Base-by-base conservation (phyloP, 2,329 filamentous ascomycete genomes). In the Phialocephala subalpina region DNA sequence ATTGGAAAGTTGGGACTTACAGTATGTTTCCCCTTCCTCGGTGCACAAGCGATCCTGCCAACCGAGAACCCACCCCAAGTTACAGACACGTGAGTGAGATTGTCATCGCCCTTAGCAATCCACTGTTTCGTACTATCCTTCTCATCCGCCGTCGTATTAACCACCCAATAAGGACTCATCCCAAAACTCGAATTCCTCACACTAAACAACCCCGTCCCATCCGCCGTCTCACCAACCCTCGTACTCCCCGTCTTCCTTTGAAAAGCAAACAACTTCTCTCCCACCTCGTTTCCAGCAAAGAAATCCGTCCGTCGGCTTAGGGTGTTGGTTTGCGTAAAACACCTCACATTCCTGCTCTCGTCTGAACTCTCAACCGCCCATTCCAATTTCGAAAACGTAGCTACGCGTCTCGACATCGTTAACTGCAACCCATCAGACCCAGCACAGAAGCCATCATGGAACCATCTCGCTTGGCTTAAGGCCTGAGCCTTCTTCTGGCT, bases 171-270 rank as follows among this genome's bases (percentile, higher is more conserved):
- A 29, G 68, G 68, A 35, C 20, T 38, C 66, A 60, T 55, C 65
- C 65, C 42, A 49, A 58, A 63, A 33, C 58, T 57, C 35, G 63
- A 57, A 52, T 66, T 63, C 42, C 60, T 64, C 22, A 69, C 47
- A 12, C 58, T 58, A 40, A 69, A 69, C 29, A 67, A 40, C 3
- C 36, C 29, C 22, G 18, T 27, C 20, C 67, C 67, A 36, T 57
- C 53, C 4, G 58, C 53, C 12, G 62, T 49, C 45, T 67, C 63
- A 2, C 65, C 67, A 29, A 65, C 58, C 22, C 63, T 64, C 14
- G 65, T 69, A 57, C 58, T 69, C 8, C 67, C 67, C 9, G 63
- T 67, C 36, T 58, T 67, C 25, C 62, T 55, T 40, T 69, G 63
- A 9, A 69, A 66, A n/a, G 55, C 42, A n/a, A 65, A 67, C 2